Evolutionary conservation across 768 basidiomycete genomes (phyloP), one percentile per base, ranked within the genome.

Genomic region (Russula griseocarnosa): DNA sequence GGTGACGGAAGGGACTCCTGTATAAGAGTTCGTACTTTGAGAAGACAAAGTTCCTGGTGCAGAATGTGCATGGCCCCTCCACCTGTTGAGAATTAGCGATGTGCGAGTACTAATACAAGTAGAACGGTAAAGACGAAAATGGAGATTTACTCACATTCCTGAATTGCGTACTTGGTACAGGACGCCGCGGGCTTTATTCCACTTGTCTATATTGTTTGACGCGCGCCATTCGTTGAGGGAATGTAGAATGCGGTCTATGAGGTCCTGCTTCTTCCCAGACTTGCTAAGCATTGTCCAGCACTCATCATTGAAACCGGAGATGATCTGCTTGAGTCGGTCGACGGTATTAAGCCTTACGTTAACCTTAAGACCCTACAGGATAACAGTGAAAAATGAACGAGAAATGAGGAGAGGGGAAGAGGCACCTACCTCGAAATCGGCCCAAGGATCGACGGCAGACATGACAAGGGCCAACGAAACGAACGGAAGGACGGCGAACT

Each of bases 211-310:
- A 61, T 79, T 77, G 71, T 82, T 83, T 1, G 75, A 73, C 57
- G 73, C 73, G 71, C 82, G 82, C 86, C 88, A 91, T 57, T 70
- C 62, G 65, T 88, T 85, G 69, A 93, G 74, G 66, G 80, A 77
- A 9, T 69, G 68, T 51, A 82, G 74, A 65, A 94, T 86, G 66
- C 89, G 82, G 72, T 92, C 88, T 71, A 92, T 91, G 53, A 93
- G 82, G 38, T 93, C 92, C 69, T 91, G 88, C 72, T 94, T 94
- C 78, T 89, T 92, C 30, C 92, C 92, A 13, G 88, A 81, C 74
- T 90, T 91, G 59, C 82, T 78, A 32, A 92, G 77, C 69, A 81
- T 80, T 5, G 83, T 82, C 58, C 76, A 76, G 71, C 90, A 92
- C 73, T 91, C 86, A 42, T 90, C 88, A 76, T 91, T 92, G 69